A percentile compares a stretch with the other conserved stretches of the same genome.
phyloP scores from a whole-genome alignment of 805 yeast genomes.

The Kuraishia ogatae region DNA sequence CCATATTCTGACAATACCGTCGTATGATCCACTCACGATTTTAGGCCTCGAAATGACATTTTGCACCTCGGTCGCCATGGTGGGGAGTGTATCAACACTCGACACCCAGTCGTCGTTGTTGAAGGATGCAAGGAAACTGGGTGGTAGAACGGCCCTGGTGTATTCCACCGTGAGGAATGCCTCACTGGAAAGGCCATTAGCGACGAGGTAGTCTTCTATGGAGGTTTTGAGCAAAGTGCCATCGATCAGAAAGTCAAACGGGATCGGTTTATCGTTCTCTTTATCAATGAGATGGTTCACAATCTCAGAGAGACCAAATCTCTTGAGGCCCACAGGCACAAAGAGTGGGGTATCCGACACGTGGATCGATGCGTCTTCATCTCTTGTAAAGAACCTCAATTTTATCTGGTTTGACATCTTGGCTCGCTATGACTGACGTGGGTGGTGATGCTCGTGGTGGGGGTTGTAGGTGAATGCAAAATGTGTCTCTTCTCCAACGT shows the following conservation, averaged over 20 bases:
- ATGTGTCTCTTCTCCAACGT: no score
- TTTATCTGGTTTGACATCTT: slow-evolving; percentile 45
- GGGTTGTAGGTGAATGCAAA: background rate
- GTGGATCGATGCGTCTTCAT: slow-evolving; percentile 62
- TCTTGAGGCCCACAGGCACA: slow-evolving; percentile 78
- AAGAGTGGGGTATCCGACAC: slow-evolving; percentile 75
- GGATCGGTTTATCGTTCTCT: slow-evolving; percentile 53
- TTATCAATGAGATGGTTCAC: slow-evolving; percentile 76
- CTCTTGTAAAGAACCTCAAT: slow-evolving; percentile 72
- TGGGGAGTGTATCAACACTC: slow-evolving; percentile 43
- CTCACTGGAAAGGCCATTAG: slow-evolving; percentile 77
- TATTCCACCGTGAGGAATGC: slow-evolving; percentile 75
- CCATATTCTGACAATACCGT: slow-evolving; percentile 90
- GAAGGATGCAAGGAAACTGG: slow-evolving; percentile 82
- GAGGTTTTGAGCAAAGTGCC: slow-evolving; percentile 75
- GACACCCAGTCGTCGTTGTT: slow-evolving; percentile 96
- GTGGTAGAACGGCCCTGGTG: slow-evolving; percentile 88
- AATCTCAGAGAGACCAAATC: slow-evolving; percentile 91
- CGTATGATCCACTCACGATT: slow-evolving; percentile 85
- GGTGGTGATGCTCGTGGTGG: background rate
- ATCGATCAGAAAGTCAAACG: slow-evolving; percentile 87
- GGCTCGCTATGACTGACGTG: background rate
- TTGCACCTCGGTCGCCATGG: slow-evolving; percentile 21
- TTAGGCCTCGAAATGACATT: slow-evolving; percentile 35
- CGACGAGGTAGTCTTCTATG: slow-evolving; percentile 67